Percentiles rank a stretch among this genome's conserved stretches.
phyloP scores from a whole-genome alignment of 2,329 filamentous ascomycete genomes.

The Fulvia fulva region DNA sequence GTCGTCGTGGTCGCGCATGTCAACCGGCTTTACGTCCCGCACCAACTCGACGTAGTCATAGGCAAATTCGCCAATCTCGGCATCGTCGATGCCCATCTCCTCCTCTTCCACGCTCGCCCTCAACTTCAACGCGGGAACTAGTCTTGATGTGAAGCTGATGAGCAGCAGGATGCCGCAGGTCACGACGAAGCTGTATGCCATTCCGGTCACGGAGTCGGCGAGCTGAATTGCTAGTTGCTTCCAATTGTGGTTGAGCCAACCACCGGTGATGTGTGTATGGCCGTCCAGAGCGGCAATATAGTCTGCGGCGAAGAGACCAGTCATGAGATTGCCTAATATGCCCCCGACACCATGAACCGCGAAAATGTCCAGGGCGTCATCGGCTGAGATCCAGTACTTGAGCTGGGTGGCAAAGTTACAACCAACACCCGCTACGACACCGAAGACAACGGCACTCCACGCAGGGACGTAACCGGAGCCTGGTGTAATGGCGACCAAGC shows the following conservation, averaged over 20 bases:
- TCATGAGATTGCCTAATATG: slow-evolving; percentile 72
- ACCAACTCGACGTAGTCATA: slow-evolving; percentile 89
- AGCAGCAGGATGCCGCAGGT: slow-evolving; percentile 67
- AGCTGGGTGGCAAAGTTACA: slow-evolving; percentile 91
- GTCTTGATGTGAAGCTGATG: slow-evolving; percentile 65
- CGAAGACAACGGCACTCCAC: slow-evolving; percentile 79
- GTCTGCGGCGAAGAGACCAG: slow-evolving; percentile 77
- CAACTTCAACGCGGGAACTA: slow-evolving; percentile 70
- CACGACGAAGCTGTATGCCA: slow-evolving; percentile 71
- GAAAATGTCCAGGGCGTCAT: slow-evolving; percentile 86
- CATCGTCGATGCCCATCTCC: slow-evolving; percentile 77
- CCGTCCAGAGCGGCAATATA: slow-evolving; percentile 82
- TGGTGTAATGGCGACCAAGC: slow-evolving; percentile 82
- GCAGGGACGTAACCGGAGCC: slow-evolving; percentile 81
- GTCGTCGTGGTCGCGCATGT: not conserved
- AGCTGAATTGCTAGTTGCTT: slow-evolving; percentile 79
- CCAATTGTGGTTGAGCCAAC: slow-evolving; percentile 82
- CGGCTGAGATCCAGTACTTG: slow-evolving; percentile 75
- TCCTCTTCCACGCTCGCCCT: slow-evolving; percentile 74
- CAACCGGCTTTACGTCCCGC: slow-evolving; percentile 55
- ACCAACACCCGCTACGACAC: slow-evolving; percentile 67
- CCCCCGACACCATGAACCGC: slow-evolving; percentile 77
- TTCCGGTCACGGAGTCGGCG: slow-evolving; percentile 73
- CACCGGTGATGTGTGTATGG: slow-evolving; percentile 62
- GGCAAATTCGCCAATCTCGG: slow-evolving; percentile 90